phyloP scores from a whole-genome alignment of 805 yeast species.

The Lipomyces spencermartinsiae region DNA sequence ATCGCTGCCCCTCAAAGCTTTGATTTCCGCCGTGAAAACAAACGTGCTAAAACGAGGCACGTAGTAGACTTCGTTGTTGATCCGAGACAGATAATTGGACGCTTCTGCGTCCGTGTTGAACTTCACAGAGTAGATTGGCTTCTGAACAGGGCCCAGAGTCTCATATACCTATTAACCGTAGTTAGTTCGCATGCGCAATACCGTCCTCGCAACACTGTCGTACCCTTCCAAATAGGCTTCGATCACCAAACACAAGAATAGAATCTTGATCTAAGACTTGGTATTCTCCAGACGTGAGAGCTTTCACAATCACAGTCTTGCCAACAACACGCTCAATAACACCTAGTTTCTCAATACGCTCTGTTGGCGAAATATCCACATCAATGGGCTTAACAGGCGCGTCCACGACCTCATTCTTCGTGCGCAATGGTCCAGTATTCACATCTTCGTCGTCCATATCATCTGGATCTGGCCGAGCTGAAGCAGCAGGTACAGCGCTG shows the following conservation, averaged over 20 bases:
- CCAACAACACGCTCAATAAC: conserved; percentile 72
- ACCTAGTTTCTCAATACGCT: conserved; percentile 78
- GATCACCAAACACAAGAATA: conserved; percentile 75
- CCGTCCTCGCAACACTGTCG: conserved; percentile 44
- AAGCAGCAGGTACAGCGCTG: conserved; percentile 39
- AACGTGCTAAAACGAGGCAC: conserved; percentile 84
- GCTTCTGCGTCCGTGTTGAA: conserved; percentile 59
- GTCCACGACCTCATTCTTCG: conserved; percentile 77
- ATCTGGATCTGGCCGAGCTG: conserved; percentile 40
- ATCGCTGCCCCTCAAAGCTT: conserved; percentile 81
- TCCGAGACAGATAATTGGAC: conserved; percentile 49
- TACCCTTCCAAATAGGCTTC: conserved; percentile 72
- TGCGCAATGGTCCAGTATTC: conserved; percentile 68
- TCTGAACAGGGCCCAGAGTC: conserved; percentile 84
- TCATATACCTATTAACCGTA: conserved; percentile 51
- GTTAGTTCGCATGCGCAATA: not conserved
- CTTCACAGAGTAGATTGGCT: conserved; percentile 80
- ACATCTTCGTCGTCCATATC: conserved; percentile 40
- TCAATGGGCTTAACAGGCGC: conserved; percentile 70
- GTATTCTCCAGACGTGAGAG: conserved; percentile 80
- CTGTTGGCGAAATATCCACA: conserved; percentile 61
- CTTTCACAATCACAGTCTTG: conserved; percentile 71
- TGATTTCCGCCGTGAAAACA: conserved; percentile 74
- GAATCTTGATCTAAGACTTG: conserved; percentile 77
- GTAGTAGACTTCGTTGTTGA: conserved; percentile 68